A percentile compares a stretch with the other conserved stretches of the same genome.
Conservation (phyloP, 2,329 filamentous ascomycete species). For the Fusarium pseudocircinatum region DNA sequence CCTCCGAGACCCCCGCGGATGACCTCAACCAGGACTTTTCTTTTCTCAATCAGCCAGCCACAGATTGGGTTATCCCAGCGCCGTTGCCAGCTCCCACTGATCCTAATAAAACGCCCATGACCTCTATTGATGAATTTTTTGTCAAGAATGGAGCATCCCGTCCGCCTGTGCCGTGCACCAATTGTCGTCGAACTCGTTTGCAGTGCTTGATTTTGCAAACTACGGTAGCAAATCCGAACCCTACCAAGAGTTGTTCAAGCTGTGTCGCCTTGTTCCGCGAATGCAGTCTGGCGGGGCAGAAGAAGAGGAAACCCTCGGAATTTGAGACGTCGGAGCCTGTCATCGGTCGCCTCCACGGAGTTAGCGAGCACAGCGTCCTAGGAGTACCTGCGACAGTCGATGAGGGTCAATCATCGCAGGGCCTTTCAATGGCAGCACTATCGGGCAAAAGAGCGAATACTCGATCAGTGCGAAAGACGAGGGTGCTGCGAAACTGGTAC, state of each 20-base stretch:
- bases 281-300: constrained; percentile 57
- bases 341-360: constrained; percentile 59
- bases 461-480: constrained; percentile 56
- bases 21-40: constrained; percentile 25
- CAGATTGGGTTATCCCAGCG: constrained; percentile 18
- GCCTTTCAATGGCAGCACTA: constrained; percentile 17
- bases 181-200: constrained; percentile 56
- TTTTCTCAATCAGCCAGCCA: constrained; percentile 30
- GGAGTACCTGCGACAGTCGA: constrained; percentile 16
- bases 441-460: constrained; percentile 49
- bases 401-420: constrained; percentile 2
- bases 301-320: constrained; percentile 55
- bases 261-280: constrained; percentile 61
- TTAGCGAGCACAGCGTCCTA: constrained; percentile 51
- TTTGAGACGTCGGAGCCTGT: constrained; percentile 60
- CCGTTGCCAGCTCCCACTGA: background rate
- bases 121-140: constrained; percentile 51
- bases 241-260: constrained; percentile 58
- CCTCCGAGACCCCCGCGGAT: background rate
- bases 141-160: constrained; percentile 53
- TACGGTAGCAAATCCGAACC: constrained; percentile 58
- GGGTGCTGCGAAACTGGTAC: constrained; percentile 58
- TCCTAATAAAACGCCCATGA: constrained; percentile 15
- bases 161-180: constrained; percentile 54
- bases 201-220: constrained; percentile 61